A percentile compares a stretch with the other conserved stretches of the same genome.
These are phyloP conservation scores for Clonostachys rosea DNA, from an alignment of 2,329 filamentous ascomycete species.

Conservation along the genomic window DNA sequence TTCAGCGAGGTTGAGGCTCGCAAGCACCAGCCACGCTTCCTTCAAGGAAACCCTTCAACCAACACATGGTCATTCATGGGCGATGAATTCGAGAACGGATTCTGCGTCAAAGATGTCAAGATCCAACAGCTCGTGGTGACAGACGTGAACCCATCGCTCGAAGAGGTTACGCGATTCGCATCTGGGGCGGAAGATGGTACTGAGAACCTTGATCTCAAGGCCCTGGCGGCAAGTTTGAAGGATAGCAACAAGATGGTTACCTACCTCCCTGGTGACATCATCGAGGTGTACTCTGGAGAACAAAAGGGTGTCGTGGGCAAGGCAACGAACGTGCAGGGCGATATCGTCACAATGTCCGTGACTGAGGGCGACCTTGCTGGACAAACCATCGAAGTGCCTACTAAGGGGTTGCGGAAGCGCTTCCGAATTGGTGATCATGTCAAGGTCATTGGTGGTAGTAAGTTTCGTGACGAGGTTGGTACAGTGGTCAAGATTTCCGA, in stretches of 20 bases:
- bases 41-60: slow-evolving; percentile 66
- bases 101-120: slow-evolving; percentile 90
- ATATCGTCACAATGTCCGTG: slow-evolving; percentile 87
- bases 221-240: slow-evolving; percentile 85
- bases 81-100: slow-evolving; percentile 89
- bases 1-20: slow-evolving; percentile 93
- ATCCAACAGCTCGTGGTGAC: slow-evolving; percentile 81
- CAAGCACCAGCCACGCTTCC: slow-evolving; percentile 69
- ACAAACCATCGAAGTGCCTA: slow-evolving; percentile 86
- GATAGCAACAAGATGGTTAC: slow-evolving; percentile 75
- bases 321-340: slow-evolving; percentile 79
- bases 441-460: slow-evolving; percentile 95
- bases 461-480: slow-evolving; percentile 91
- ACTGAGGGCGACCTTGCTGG: slow-evolving; percentile 77
- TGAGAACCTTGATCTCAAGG: slow-evolving; percentile 88
- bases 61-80: slow-evolving; percentile 82
- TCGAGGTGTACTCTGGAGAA: slow-evolving; percentile 93
- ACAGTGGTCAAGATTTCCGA: slow-evolving; percentile 94
- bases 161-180: slow-evolving; percentile 94
- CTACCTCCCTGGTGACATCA: slow-evolving; percentile 90
- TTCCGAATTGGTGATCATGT: slow-evolving; percentile 95
- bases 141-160: slow-evolving; percentile 87
- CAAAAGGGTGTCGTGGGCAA: slow-evolving; percentile 87
- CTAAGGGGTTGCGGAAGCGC: slow-evolving; percentile 86
- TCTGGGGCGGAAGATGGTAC: slow-evolving; percentile 86